Evolutionary conservation across 2,329 filamentous ascomycete genomes (phyloP).

Genomic region (Catunica adiposa): DNA sequence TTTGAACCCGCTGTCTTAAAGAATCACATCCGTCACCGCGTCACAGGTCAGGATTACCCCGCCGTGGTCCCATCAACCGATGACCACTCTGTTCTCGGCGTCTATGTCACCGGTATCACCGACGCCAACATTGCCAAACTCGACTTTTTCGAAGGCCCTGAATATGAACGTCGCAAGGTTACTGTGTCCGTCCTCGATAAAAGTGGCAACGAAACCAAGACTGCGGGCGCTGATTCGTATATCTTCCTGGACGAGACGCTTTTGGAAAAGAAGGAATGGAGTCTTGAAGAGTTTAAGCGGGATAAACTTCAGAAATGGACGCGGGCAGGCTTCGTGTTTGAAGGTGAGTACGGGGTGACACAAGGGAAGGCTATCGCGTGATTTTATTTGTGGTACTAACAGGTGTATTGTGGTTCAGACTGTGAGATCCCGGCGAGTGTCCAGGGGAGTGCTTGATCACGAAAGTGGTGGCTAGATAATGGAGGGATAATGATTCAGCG

Average conservation of each 20-base stretch:
- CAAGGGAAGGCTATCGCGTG: background rate
- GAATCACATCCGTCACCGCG: slow-evolving; percentile 52
- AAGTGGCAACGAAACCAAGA: slow-evolving; percentile 25
- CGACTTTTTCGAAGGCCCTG: slow-evolving; percentile 64
- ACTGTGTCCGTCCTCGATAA: slow-evolving; percentile 35
- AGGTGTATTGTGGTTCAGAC: background rate
- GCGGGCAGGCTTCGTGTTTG: slow-evolving; percentile 20
- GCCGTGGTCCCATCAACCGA: slow-evolving; percentile 45
- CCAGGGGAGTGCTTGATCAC: background rate
- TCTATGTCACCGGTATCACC: slow-evolving; percentile 62
- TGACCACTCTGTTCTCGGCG: slow-evolving; percentile 50
- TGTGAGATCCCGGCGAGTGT: slow-evolving; percentile 6
- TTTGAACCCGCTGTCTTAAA: slow-evolving; percentile 63
- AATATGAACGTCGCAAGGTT: slow-evolving; percentile 47
- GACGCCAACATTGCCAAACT: slow-evolving; percentile 58
- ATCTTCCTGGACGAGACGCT: slow-evolving; percentile 35
- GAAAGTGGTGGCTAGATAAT: background rate
- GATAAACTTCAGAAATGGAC: slow-evolving; percentile 50
- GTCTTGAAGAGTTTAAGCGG: slow-evolving; percentile 65
- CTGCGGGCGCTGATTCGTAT: slow-evolving; percentile 44
- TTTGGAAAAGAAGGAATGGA: slow-evolving; percentile 68
- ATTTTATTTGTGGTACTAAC: background rate
- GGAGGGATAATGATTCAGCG: background rate
- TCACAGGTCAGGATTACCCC: slow-evolving; percentile 60
- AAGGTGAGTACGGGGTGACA: background rate